Evolutionary conservation across 306 rosid genomes (phyloP).

Genomic region (Cyclanthera cordifolia): DNA sequence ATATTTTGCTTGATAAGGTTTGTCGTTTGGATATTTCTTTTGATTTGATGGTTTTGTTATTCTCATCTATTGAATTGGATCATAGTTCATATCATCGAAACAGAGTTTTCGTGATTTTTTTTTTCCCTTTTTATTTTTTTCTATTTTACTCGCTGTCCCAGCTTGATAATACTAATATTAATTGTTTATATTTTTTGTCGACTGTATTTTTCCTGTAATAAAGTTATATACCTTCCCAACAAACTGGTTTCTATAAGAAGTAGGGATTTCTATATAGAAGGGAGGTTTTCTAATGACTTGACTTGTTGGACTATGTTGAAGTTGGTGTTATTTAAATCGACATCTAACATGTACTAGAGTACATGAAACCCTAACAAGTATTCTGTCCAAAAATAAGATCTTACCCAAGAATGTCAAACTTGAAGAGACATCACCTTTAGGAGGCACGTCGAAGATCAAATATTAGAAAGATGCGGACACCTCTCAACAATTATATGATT

Average conservation of each 20-base stretch:
- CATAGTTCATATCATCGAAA: neutral
- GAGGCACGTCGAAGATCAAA: no score
- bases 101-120: neutral
- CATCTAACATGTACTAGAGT: no score
- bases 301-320: neutral
- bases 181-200: neutral
- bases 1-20: conserved; percentile 83
- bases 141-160: neutral
- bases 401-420: no score
- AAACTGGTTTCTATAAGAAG: neutral
- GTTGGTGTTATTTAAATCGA: neutral
- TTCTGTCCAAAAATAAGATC: no score
- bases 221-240: neutral
- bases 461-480: no score
- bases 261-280: neutral
- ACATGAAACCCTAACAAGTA: no score
- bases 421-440: no score
- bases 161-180: neutral
- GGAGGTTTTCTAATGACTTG: neutral
- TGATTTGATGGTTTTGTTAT: neutral
- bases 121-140: no score
- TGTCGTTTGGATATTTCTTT: neutral
- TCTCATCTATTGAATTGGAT: neutral
- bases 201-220: neutral
- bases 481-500: no score